Percentiles rank a stretch among this genome's conserved stretches.
phyloP scores from a whole-genome alignment of 805 yeast species.

The Barnettozyma sp. region DNA sequence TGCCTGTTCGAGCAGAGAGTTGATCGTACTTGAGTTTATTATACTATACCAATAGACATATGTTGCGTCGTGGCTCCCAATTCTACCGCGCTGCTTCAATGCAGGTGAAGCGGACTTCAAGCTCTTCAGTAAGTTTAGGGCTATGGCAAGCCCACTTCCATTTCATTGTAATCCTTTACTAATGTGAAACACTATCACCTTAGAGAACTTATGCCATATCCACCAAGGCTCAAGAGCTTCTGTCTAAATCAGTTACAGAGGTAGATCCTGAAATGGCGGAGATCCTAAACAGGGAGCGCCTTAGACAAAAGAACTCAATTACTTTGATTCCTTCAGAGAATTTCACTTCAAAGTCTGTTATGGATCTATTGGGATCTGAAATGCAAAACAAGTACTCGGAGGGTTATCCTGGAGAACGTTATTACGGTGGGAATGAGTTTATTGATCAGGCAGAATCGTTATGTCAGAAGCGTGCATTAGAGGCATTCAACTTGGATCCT shows the following conservation, averaged over 20 bases:
- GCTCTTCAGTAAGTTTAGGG: conserved; percentile 7
- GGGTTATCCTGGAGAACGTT: conserved; percentile 98
- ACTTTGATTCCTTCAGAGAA: conserved; percentile 95
- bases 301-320: conserved; percentile 89
- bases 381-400: conserved; percentile 98
- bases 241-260: conserved; percentile 28
- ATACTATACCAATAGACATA: neutral
- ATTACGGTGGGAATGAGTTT: conserved; percentile 97
- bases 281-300: conserved; percentile 71
- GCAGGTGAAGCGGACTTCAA: conserved; percentile 2
- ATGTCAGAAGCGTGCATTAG: conserved; percentile 91
- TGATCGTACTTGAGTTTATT: no score
- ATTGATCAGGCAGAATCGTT: conserved; percentile 89
- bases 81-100: conserved; percentile 3
- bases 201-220: conserved; percentile 12
- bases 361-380: conserved; percentile 94
- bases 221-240: conserved; percentile 10
- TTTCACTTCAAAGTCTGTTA: conserved; percentile 92
- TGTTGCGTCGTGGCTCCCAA: conserved; percentile 11
- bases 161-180: no score
- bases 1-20: no score
- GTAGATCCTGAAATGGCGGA: conserved; percentile 76
- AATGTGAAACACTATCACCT: no score
- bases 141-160: no score
- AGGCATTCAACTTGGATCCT: conserved; percentile 74